Percentiles rank a stretch among this genome's conserved stretches.
phyloP scores from a whole-genome alignment of 495 filamentous ascomycete genomes.

The Penicillium angulare region DNA sequence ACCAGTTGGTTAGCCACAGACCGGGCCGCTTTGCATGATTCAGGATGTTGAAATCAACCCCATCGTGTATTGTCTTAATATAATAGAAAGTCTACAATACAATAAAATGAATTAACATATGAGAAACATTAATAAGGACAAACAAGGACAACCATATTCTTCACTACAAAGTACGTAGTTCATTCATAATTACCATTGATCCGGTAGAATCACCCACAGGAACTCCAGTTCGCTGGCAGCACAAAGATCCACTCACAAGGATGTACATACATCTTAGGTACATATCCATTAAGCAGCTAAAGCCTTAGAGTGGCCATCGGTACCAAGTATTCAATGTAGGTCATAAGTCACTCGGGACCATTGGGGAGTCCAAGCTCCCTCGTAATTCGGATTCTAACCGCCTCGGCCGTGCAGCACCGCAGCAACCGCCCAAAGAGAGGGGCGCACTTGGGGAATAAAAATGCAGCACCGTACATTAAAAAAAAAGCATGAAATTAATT shows the following conservation, averaged over 20 bases:
- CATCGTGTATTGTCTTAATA: no score
- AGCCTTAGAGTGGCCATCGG: neutral
- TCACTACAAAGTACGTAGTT: neutral
- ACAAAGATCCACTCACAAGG: neutral
- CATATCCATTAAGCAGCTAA: neutral
- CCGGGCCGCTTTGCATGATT: constrained; percentile 42
- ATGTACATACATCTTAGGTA: neutral
- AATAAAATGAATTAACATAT: no score
- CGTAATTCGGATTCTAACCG: neutral
- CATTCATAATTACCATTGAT: neutral
- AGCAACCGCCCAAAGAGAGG: neutral
- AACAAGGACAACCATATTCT: neutral
- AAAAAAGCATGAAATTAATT: neutral
- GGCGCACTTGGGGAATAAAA: neutral
- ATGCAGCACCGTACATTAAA: neutral
- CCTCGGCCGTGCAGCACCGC: constrained; percentile 2
- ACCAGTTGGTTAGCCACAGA: constrained; percentile 7
- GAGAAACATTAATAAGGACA: neutral
- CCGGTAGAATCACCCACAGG: neutral
- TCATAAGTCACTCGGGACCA: neutral
- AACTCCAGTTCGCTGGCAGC: constrained; percentile 5
- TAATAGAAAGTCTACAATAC: no score
- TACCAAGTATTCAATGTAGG: constrained; percentile 2
- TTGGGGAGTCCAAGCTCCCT: neutral
- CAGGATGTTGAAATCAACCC: no score